phyloP scores from a whole-genome alignment of 139 green algal genomes.

The Coelastrella sp. region DNA sequence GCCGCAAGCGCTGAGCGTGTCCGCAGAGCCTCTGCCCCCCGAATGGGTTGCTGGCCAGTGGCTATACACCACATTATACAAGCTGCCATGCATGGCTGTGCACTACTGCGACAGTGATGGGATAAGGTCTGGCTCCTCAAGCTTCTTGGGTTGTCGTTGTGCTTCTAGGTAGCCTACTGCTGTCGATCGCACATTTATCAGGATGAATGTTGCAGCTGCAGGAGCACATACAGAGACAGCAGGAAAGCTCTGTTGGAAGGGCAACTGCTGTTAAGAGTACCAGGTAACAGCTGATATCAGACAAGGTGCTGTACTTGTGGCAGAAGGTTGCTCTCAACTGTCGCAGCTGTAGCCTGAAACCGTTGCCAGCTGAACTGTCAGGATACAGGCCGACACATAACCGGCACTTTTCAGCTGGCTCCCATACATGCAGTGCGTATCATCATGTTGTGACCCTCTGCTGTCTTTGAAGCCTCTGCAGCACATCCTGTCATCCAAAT shows the following conservation, averaged over 20 bases:
- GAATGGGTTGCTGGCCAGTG: background rate
- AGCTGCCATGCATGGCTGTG: too few species aligned
- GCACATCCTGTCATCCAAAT: too few species aligned
- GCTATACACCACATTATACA: too few species aligned
- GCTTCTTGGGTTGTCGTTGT: background rate
- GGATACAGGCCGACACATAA: background rate
- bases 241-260: background rate
- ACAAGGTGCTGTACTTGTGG: background rate
- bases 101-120: conserved; percentile 11
- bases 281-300: background rate
- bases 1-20: too few species aligned
- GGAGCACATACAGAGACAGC: background rate
- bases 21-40: too few species aligned
- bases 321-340: too few species aligned
- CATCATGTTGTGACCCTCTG: background rate
- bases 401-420: too few species aligned
- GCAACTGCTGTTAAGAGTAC: too few species aligned
- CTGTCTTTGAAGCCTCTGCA: background rate
- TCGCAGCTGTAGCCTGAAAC: too few species aligned
- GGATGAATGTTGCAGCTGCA: conserved; percentile 76
- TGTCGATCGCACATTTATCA: conserved; percentile 66
- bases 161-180: conserved; percentile 60
- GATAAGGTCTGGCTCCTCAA: background rate
- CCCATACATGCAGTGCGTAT: too few species aligned
- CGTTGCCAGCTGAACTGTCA: background rate